phyloP scores from a whole-genome alignment of 1,139 yeast genomes.

The Nadsonia starkeyi-henricii region DNA sequence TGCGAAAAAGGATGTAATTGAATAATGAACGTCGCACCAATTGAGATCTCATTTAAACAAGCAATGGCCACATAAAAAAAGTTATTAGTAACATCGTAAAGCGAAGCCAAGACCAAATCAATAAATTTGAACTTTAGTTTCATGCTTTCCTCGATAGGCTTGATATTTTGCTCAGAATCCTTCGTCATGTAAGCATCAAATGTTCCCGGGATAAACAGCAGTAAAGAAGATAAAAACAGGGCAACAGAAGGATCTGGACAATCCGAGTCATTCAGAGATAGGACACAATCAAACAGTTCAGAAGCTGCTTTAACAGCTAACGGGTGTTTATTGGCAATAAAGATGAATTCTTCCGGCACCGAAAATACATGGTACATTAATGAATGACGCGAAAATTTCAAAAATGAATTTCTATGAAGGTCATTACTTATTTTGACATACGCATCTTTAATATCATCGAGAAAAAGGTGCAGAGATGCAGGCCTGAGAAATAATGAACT shows the following conservation, averaged over 20 bases:
- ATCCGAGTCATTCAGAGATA: slow-evolving; percentile 12
- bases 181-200: slow-evolving; percentile 7
- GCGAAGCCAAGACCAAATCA: slow-evolving; percentile 6
- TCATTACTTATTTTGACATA: neutral
- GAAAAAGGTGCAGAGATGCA: neutral
- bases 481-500: neutral
- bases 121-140: slow-evolving; percentile 6
- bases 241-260: slow-evolving; percentile 14
- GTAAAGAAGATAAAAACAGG: slow-evolving; percentile 21
- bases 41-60: slow-evolving; percentile 12
- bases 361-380: slow-evolving; percentile 35
- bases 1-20: slow-evolving; percentile 35
- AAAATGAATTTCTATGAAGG: neutral
- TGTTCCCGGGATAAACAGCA: slow-evolving; percentile 20
- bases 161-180: slow-evolving; percentile 5
- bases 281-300: slow-evolving; percentile 8
- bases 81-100: slow-evolving; percentile 13
- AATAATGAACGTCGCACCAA: slow-evolving; percentile 32
- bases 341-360: slow-evolving; percentile 37
- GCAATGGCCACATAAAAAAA: slow-evolving; percentile 24
- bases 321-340: slow-evolving; percentile 18
- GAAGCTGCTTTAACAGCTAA: slow-evolving; percentile 11
- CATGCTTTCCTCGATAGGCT: neutral
- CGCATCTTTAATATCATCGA: neutral
- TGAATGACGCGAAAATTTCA: slow-evolving; percentile 1